Evolutionary conservation across 148 eudicot species (phyloP), one percentile per base, ranked within the genome.

Genomic region (Rheum nobile): DNA sequence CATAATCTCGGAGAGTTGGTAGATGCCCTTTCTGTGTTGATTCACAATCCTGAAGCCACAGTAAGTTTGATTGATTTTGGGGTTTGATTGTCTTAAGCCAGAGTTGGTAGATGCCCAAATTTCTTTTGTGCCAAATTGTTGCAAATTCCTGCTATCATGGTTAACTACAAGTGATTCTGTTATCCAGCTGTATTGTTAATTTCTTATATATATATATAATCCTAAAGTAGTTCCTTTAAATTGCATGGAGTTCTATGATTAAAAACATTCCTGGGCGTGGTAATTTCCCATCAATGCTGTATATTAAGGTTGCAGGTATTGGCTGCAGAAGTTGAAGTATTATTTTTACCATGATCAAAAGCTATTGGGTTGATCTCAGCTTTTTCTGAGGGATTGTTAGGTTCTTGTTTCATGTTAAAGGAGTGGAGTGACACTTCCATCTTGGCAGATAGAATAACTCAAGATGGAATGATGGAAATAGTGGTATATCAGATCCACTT

Each of bases 1-100:
- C 98, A 95, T 77, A 95, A 95, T 86, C 97, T 95, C 73, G 98
- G 93, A 75, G 98, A 95, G 86, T 77, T 95, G 85, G 97, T 91
- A 72, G 97, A 95, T 82, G 98, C 88, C 31, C 89, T 95, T 41
- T 89, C 93, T 77, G 97, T 81, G 69, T 75, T 95, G 78, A 95
- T 95, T 75, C 96, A 86, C 77, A 95, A 95, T 78, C 96, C 98
- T 14, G 97, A 95, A 75, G 98, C 93, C 75, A 89, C 98, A 85
- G 98, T 95, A 91, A 21, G 76, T 80, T 78, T 41, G n/a, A n/a
- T 59, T 28, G 69, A 39, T 73, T 32, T 72, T 77, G 71, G 35
- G 72, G 48, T 37, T 71, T 67, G 4, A 7, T 42, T 47, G 61
- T 59, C 35, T 26, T 35, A 31, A 5, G n/a, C n/a, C n/a, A n/a